These are phyloP conservation scores for Chalaropsis ovoidea DNA, from an alignment of 2,329 filamentous ascomycete genomes.

Conservation along the genomic window DNA sequence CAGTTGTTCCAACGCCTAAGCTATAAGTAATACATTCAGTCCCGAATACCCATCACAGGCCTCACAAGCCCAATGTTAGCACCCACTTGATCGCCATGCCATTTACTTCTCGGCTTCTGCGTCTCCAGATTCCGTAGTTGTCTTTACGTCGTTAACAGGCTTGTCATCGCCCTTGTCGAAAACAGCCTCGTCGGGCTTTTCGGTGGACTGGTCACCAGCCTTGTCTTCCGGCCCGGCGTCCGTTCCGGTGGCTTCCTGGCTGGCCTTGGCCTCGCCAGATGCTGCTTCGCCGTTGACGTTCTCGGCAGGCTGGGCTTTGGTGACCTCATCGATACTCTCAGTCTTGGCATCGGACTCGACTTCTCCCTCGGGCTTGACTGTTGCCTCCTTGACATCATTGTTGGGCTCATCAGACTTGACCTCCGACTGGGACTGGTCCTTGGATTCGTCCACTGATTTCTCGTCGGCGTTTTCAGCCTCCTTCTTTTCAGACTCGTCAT, in stretches of 20 bases:
- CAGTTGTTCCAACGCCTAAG: not conserved
- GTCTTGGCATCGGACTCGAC: slow-evolving; percentile 20
- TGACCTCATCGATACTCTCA: slow-evolving; percentile 4
- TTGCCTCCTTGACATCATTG: not conserved
- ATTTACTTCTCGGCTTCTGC: not conserved
- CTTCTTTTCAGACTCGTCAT: slow-evolving; percentile 19
- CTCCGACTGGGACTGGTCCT: slow-evolving; percentile 20
- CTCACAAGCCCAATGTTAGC: not conserved
- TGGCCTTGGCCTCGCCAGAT: not conserved
- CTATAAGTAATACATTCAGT: not conserved
- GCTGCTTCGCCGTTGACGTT: not conserved
- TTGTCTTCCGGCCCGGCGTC: slow-evolving; percentile 18
- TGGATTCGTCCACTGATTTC: slow-evolving; percentile 9
- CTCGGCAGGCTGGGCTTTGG: not conserved
- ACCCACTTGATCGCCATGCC: not conserved
- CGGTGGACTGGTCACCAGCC: slow-evolving; percentile 25
- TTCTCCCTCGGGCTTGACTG: slow-evolving; percentile 4
- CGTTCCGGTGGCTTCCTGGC: not conserved
- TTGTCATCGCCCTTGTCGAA: not conserved
- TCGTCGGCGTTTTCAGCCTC: slow-evolving; percentile 20
- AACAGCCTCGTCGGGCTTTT: not conserved
- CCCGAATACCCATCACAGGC: not conserved
- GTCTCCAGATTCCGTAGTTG: not conserved
- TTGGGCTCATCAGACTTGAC: not conserved
- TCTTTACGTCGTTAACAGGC: not conserved